Evolutionary conservation across 208 protist genomes (phyloP), one percentile per base, ranked within the genome.

Genomic region (Leishmania arabica): DNA sequence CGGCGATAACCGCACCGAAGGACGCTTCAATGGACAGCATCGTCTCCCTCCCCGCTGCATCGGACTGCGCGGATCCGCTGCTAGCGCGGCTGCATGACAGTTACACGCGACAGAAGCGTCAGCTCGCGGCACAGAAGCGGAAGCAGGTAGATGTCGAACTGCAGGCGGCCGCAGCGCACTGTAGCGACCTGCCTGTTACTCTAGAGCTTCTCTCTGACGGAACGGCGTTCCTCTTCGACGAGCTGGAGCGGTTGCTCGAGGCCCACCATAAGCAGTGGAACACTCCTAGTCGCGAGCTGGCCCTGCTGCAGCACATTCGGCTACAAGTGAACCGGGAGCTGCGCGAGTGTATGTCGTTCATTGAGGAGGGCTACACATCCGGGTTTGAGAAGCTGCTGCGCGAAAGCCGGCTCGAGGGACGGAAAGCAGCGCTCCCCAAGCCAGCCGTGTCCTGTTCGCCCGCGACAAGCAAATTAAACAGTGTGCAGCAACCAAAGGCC

Each of bases 321-420:
- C 37, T 49, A 0, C 77, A 86, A 40, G 88, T 90, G 53, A 96
- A 98, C 80, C 80, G 72, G 4, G 90, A 98, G 70, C 58, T 98
- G 31, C 86, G 91, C 15, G 86, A 96, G 84, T 85, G 88, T 2
- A 78, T 95, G 73, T 86, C 84, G 2, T 92, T 86, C 70, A 69
- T 96, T 27, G 92, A 96, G 74, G 86, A 92, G 13, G 92, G 92
- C 34, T 96, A 98, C 86, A 90, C 83, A 9, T 95, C 92, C 5
- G 89, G 84, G 34, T 98, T 96, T 64, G 68, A 93, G 51, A 87
- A 85, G 37, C 64, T 95, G 21, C 45, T 92, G 24, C 77, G 86
- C 2, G 82, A 91, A 69, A 80, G 65, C 70, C 75, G 75, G 1
- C 24, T 70, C 34, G 75, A 53, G 31, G 79, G 68, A 7, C 54